Evolutionary conservation across 176 grass and related monocot genomes (phyloP).

Genomic region (Triticum urartu): DNA sequence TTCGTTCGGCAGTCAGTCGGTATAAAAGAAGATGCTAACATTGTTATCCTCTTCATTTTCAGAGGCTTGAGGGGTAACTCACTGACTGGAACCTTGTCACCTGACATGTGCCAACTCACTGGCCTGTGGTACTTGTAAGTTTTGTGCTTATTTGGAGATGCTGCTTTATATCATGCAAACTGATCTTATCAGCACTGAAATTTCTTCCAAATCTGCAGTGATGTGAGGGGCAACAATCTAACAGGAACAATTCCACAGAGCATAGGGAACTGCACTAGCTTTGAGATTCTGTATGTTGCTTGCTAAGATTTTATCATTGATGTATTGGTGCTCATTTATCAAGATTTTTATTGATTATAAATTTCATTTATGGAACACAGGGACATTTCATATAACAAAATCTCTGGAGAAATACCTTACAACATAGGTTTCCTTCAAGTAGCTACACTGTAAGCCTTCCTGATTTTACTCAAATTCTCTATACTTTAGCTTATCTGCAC

Average conservation of each 20-base stretch:
- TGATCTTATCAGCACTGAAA: not conserved
- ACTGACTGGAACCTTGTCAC: constrained; percentile 78
- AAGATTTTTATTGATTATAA: not conserved
- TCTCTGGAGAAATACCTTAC: constrained; percentile 96
- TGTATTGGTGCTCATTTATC: not conserved
- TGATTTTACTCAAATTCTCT: not conserved
- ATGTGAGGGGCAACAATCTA: constrained; percentile 96
- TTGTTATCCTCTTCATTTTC: constrained; percentile 18
- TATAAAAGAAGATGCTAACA: not conserved
- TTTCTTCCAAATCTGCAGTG: constrained; percentile 52
- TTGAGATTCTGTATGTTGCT: constrained; percentile 83
- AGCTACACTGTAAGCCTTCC: constrained; percentile 75
- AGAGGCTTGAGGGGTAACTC: constrained; percentile 92
- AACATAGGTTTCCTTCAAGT: constrained; percentile 99
- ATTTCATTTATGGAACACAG: constrained; percentile 40
- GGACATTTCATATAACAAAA: constrained; percentile 98
- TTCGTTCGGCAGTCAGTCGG: not conserved
- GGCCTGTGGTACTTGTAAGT: constrained; percentile 99
- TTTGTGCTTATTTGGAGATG: not conserved
- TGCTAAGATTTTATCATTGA: not conserved
- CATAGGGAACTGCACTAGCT: constrained; percentile 98
- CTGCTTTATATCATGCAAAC: not conserved
- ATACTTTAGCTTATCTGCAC: not conserved
- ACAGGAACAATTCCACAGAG: constrained; percentile 90
- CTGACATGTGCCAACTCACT: constrained; percentile 97